These are phyloP conservation scores for Ammopiptanthus mongolicus DNA, from an alignment of 306 rosid genomes.

Conservation along the genomic window DNA sequence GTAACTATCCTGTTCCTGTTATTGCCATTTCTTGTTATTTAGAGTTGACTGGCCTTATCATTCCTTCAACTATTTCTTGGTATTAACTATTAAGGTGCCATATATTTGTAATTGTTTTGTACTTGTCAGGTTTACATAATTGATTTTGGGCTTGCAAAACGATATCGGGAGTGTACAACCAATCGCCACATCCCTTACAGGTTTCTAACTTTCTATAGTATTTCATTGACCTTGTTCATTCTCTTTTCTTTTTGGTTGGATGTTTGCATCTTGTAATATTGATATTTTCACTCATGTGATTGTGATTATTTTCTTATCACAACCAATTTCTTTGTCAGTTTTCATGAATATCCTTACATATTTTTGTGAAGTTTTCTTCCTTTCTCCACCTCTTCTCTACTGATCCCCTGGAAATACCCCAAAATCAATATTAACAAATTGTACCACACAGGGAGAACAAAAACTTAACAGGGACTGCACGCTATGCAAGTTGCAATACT, in stretches of 20 bases:
- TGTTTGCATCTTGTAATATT: not conserved
- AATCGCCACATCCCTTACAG: slow-evolving; percentile 90
- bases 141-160: slow-evolving; percentile 94
- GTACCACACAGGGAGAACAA: slow-evolving; percentile 64
- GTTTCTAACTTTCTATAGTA: slow-evolving; percentile 23
- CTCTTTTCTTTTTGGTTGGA: not conserved
- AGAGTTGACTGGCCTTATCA: not conserved
- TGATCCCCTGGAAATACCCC: not conserved
- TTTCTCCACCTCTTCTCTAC: not conserved
- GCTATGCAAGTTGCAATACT: slow-evolving; percentile 95
- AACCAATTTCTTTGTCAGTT: not conserved
- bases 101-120: not conserved
- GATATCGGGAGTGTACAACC: slow-evolving; percentile 77
- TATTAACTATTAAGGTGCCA: not conserved
- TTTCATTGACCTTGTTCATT: not conserved
- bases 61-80: not conserved
- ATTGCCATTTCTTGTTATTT: not conserved
- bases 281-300: not conserved
- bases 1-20: slow-evolving; percentile 29
- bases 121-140: slow-evolving; percentile 71
- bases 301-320: not conserved
- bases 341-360: not conserved
- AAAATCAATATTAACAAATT: not conserved
- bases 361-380: slow-evolving; percentile 1
- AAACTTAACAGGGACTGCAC: slow-evolving; percentile 90